Conservation (phyloP, 2,329 filamentous ascomycete genomes). For the Fusarium sp. region DNA sequence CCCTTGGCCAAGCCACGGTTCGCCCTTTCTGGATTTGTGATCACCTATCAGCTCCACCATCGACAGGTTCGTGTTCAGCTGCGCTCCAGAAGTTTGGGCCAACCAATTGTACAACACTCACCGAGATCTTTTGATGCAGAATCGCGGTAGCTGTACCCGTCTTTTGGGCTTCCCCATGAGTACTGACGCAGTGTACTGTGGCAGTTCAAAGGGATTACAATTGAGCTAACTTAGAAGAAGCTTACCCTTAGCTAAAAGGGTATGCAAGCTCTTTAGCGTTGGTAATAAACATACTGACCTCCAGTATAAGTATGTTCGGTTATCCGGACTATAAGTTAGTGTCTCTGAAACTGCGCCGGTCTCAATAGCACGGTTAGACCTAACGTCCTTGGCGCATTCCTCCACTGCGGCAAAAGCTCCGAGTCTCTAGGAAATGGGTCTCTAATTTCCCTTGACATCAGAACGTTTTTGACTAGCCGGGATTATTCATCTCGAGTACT, state of each 20-base stretch:
- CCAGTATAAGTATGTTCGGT: background rate
- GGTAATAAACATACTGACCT: background rate
- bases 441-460: conserved; percentile 8
- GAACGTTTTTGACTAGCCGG: background rate
- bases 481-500: conserved; percentile 7
- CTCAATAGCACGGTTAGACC: background rate
- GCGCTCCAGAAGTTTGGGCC: conserved; percentile 10
- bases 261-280: background rate
- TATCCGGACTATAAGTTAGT: background rate
- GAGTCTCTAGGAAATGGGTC: conserved; percentile 1
- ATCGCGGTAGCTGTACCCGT: background rate
- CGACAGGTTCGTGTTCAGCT: background rate
- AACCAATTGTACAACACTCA: conserved; percentile 8
- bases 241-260: background rate
- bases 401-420: background rate
- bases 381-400: conserved; percentile 29
- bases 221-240: background rate
- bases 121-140: background rate
- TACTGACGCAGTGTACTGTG: conserved; percentile 6
- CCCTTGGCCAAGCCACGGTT: conserved; percentile 8
- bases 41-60: conserved; percentile 16
- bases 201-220: background rate
- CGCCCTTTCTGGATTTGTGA: conserved; percentile 18
- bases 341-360: background rate
- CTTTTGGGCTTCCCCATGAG: background rate